Conservation (phyloP, 2,329 filamentous ascomycete genomes). For the Monilinia fructicola region DNA sequence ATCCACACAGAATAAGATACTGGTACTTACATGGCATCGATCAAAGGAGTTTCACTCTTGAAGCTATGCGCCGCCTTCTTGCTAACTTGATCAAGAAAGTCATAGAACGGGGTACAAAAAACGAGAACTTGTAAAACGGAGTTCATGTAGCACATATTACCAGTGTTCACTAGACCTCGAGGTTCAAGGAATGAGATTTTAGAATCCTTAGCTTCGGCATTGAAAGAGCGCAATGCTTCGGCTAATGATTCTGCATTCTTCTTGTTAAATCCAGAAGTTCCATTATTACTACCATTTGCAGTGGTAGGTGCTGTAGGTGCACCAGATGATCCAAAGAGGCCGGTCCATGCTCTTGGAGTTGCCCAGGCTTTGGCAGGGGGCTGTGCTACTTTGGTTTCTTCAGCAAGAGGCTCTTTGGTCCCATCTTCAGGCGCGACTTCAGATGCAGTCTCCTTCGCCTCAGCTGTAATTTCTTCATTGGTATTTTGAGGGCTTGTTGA, state of each 20-base stretch:
- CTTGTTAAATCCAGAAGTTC: constrained; percentile 41
- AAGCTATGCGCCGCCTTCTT: constrained; percentile 85
- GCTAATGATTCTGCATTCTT: constrained; percentile 63
- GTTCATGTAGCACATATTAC: constrained; percentile 99
- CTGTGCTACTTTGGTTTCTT: constrained; percentile 42
- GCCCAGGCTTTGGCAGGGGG: constrained; percentile 44
- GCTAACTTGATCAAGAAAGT: constrained; percentile 84
- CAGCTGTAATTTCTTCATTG: constrained; percentile 26
- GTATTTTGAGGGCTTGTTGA: constrained; percentile 28
- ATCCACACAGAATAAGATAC: constrained; percentile 4
- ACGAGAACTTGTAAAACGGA: constrained; percentile 94
- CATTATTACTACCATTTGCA: constrained; percentile 40
- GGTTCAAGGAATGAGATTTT: constrained; percentile 86
- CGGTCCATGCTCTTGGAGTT: constrained; percentile 66
- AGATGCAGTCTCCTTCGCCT: constrained; percentile 20
- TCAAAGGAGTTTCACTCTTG: constrained; percentile 88
- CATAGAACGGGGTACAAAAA: constrained; percentile 91
- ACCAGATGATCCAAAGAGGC: constrained; percentile 53
- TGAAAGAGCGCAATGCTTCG: constrained; percentile 74
- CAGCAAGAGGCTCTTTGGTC: constrained; percentile 21
- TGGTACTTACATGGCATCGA: constrained; percentile 83
- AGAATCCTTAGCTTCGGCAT: constrained; percentile 53
- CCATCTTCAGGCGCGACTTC: neutral
- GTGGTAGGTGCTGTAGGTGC: constrained; percentile 44
- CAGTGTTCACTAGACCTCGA: constrained; percentile 90